phyloP scores from a whole-genome alignment of 805 yeast species.

The Nakazawaea molendinolei region DNA sequence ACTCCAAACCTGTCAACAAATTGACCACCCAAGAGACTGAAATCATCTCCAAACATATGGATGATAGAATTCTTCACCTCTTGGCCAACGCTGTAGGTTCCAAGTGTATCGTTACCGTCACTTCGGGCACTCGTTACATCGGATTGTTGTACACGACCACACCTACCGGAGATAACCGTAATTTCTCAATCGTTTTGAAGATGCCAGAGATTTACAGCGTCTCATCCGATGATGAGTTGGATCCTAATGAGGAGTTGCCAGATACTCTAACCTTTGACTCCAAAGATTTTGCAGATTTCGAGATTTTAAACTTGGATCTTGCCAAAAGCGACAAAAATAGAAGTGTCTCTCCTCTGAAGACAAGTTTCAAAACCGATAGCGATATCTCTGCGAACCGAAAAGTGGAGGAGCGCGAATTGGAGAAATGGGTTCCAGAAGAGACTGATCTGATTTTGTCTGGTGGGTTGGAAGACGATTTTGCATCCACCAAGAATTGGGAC shows the following conservation, averaged over 20 bases:
- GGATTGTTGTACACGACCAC: slow-evolving; percentile 54
- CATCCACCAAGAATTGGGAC: slow-evolving; percentile 56
- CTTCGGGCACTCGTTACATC: slow-evolving; percentile 50
- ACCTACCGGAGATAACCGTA: slow-evolving; percentile 28
- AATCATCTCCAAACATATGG: slow-evolving; percentile 28
- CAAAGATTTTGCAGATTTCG: slow-evolving; percentile 45
- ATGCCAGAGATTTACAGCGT: slow-evolving; percentile 37
- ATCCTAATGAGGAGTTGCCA: slow-evolving; percentile 31
- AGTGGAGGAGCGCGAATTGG: slow-evolving; percentile 61
- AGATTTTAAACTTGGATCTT: slow-evolving; percentile 34
- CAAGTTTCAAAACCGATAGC: slow-evolving; percentile 68
- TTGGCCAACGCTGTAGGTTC: slow-evolving; percentile 57
- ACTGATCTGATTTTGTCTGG: slow-evolving; percentile 19
- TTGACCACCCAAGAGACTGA: slow-evolving; percentile 23
- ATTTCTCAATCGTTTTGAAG: slow-evolving; percentile 48
- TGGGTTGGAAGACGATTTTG: slow-evolving; percentile 31
- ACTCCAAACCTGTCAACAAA: slow-evolving; percentile 19
- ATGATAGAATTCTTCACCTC: slow-evolving; percentile 50
- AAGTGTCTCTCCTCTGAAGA: slow-evolving; percentile 13
- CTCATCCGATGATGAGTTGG: slow-evolving; percentile 27
- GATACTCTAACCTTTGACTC: slow-evolving; percentile 38
- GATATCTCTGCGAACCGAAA: slow-evolving; percentile 60
- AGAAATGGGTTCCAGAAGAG: slow-evolving; percentile 79
- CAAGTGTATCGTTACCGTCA: slow-evolving; percentile 48
- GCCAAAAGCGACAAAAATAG: background rate